Evolutionary conservation across 805 yeast genomes (phyloP), one percentile per base, ranked within the genome.

Genomic region (Sporopachydermia lactativora): DNA sequence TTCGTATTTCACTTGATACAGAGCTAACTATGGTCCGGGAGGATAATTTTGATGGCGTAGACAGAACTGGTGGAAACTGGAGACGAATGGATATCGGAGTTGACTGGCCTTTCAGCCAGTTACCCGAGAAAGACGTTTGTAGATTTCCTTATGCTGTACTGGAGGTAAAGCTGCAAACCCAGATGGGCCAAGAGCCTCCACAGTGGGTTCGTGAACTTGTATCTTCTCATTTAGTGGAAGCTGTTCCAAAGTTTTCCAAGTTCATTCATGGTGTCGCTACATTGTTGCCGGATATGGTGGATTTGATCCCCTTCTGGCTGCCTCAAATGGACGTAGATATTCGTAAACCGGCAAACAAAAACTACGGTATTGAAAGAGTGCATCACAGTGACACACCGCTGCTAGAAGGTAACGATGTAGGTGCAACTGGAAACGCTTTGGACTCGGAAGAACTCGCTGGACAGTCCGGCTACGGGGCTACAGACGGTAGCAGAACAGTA

Each of bases 161-260:
- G 51, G 99, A 92, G 65, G 98, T 92, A 44, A 92, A 92, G 62
- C 70, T 92, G 47, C 98, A 92, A 62, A 92, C 99, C 3, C 97
- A 92, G 66, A 55, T 92, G 62, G 98, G 98, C 42, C 99, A 92
- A 63, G 98, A 92, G 60, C 98, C 99, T 18, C 98, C 99, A 5
- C 78, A 73, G 46, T 92, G 99, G 99, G 94, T 92, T 39, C 73
- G 92, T 49, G 95, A 89, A 49, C 71, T 92, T 58, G 88, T 89
- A 28, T 66, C 88, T 0, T 80, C 94, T 18, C 98, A 92, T 60
- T 68, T 92, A 40, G 99, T 92, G 35, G 98, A 92, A 62, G 96
- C 96, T 1, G 96, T 92, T 36, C 98, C 98, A 18, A 92, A 92
- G 61, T 92, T 85, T 60, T 89, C 97, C 42, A 92, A 92, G 60